Evolutionary conservation across 2,329 filamentous ascomycete genomes (phyloP).

Genomic region (Fusarium secorum): DNA sequence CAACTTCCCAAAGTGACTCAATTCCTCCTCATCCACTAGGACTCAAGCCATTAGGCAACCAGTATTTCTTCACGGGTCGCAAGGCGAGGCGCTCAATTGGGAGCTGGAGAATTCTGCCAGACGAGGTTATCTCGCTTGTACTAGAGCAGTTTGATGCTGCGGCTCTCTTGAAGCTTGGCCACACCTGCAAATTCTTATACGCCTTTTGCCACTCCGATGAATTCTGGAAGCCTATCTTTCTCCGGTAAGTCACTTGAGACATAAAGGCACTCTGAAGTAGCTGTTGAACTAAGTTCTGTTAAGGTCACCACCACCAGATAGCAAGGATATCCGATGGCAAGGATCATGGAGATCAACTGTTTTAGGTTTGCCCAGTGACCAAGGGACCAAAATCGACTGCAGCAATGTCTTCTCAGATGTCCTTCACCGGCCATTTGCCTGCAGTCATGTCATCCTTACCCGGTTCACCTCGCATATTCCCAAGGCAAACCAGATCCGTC

Average conservation of each 20-base stretch:
- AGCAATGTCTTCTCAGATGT: conserved; percentile 86
- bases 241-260: conserved; percentile 71
- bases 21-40: conserved; percentile 83
- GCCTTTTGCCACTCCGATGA: conserved; percentile 87
- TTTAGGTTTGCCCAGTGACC: conserved; percentile 62
- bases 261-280: conserved; percentile 15
- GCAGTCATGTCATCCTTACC: conserved; percentile 75
- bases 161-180: conserved; percentile 71
- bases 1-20: conserved; percentile 49
- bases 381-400: conserved; percentile 71
- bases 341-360: conserved; percentile 87
- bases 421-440: conserved; percentile 88
- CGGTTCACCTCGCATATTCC: conserved; percentile 78
- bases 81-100: conserved; percentile 75
- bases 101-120: conserved; percentile 72
- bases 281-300: conserved; percentile 23
- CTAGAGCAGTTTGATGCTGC: conserved; percentile 76
- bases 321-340: conserved; percentile 64
- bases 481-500: conserved; percentile 72
- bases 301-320: conserved; percentile 46
- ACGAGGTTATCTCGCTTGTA: conserved; percentile 79
- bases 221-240: conserved; percentile 85
- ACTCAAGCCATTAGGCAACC: conserved; percentile 88
- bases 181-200: conserved; percentile 85
- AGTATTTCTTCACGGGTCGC: conserved; percentile 68